phyloP scores from a whole-genome alignment of 371 early-diverging fungal genomes.

The Cokeromyces recurvatus region DNA sequence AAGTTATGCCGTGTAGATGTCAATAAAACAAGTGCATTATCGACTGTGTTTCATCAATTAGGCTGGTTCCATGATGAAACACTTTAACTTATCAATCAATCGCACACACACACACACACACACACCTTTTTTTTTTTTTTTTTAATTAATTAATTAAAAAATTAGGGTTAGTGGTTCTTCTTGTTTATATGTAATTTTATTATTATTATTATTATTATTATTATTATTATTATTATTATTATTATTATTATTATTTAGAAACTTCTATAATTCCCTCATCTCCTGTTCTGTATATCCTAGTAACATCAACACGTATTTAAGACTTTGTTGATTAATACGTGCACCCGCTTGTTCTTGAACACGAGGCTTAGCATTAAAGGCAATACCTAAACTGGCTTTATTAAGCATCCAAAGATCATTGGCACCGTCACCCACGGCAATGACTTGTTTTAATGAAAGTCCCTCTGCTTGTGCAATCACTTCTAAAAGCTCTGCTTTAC shows the following conservation, averaged over 20 bases:
- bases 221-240: no score
- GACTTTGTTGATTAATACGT: slow-evolving; percentile 88
- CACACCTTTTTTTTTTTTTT: no score
- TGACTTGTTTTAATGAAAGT: slow-evolving; percentile 81
- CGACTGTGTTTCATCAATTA: slow-evolving; percentile 31
- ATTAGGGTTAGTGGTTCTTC: no score
- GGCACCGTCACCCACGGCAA: slow-evolving; percentile 99
- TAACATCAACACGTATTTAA: slow-evolving; percentile 70
- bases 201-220: no score
- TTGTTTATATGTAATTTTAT: no score
- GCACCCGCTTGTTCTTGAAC: slow-evolving; percentile 84
- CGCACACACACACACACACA: no score
- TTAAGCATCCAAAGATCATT: slow-evolving; percentile 98
- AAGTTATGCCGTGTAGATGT: slow-evolving; percentile 34
- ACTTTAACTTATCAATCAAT: no score
- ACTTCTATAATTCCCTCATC: slow-evolving; percentile 34
- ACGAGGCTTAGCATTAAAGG: slow-evolving; percentile 96
- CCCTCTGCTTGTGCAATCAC: slow-evolving; percentile 93
- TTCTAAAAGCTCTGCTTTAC: slow-evolving; percentile 92
- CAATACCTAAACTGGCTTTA: slow-evolving; percentile 96
- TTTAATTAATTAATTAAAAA: no score
- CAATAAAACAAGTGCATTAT: slow-evolving; percentile 35
- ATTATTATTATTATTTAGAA: no score
- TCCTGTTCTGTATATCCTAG: slow-evolving; percentile 47
- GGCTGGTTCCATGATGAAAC: slow-evolving; percentile 26